Base-by-base conservation (phyloP, 257 asterid genomes). In the Solanum tacnaense region DNA sequence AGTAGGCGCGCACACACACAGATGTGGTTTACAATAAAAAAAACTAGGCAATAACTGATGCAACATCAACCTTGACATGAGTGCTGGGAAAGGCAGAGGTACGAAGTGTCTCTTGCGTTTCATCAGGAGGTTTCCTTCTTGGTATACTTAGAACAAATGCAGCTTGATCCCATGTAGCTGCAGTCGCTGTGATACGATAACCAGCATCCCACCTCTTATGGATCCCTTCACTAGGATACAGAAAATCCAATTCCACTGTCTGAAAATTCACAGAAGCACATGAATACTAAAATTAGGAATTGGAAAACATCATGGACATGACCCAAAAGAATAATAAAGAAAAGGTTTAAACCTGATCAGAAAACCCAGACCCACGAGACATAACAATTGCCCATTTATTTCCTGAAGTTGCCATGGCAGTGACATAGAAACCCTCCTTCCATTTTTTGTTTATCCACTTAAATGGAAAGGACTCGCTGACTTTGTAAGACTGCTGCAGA, bases 391-490 rank as follows among this genome's bases (percentile, higher is more conserved):
- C 98, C 98, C 98, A 94, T 91, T 89, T 91, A 86, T 88, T 84
- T 65, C 94, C 95, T 38, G 96, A 92, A 46, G 98, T 93, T 67
- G 95, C 98, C 98, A 94, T 94, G 84, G 96, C 87, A 68, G 98
- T 94, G 70, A 94, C 94, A 86, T 81, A 91, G 89, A 93, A 94
- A 11, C 96, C 98, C 91, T 93, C 98, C 86, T 91, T 90, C 98
- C 98, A 94, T 91, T 94, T 92, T 89, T 93, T 94, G 90, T 89
- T 92, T 88, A 94, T 94, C 98, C 98, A 94, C 92, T 93, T 93
- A 62, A 91, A 92, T 9, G 98, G 98, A 89, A 93, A 94, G 3
- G 93, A 91, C 62, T 94, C 96, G 15, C 95, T 93, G 65, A 94
- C 96, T 94, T 94, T 94, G 84, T 94, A 94, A 1, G 96, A 93